Base-by-base conservation (phyloP, 768 basidiomycete species). In the Rhizopogon vulgaris region DNA sequence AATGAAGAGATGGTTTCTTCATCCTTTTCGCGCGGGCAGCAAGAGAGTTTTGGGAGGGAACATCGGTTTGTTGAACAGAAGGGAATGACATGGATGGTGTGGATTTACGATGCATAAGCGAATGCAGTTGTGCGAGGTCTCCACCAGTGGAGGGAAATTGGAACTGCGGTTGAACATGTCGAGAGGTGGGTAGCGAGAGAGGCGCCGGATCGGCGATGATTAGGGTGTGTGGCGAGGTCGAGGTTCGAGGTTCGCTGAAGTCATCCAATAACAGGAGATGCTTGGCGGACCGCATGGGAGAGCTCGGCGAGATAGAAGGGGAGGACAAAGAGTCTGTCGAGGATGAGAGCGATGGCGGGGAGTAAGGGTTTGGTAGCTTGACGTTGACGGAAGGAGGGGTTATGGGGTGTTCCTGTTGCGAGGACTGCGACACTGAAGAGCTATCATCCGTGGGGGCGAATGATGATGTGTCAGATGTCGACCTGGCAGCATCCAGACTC, bases 1-100 rank as follows among this genome's bases (percentile, higher is more conserved):
- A 69, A 46, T 81, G 80, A 52, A 88, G 67, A 3, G 87, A 88
- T 0, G 88, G 84, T 47, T 83, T 85, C 67, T 85, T 87, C 53
- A 75, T 63, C 52, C 70, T 73, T 49, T 63, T 65, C 24, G 68
- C 62, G 42, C 63, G 58, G 28, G 65, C 65, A 56, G 57, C 55
- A 27, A 67, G 24, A 57, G 66, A 54, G 75, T 74, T 47, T 70
- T 69, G 46, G 71, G 53, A 49, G 71, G 69, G 41, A 71, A 73
- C 47, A 48, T 53, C 62, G 14, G 62, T 63, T 54, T 15, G 62
- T 54, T 60, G 55, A 41, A 70, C 56, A 58, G 69, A 59, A 52
- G 64, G 60, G 53, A 69, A 56, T 5, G 71, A 59, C 38, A 69
- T 34, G 56, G 65, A 64, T 58, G 70, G 65, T 6, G 66, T 67